Evolutionary conservation across 306 rosid genomes (phyloP).

Genomic region (Chamaecrista fasciculata): DNA sequence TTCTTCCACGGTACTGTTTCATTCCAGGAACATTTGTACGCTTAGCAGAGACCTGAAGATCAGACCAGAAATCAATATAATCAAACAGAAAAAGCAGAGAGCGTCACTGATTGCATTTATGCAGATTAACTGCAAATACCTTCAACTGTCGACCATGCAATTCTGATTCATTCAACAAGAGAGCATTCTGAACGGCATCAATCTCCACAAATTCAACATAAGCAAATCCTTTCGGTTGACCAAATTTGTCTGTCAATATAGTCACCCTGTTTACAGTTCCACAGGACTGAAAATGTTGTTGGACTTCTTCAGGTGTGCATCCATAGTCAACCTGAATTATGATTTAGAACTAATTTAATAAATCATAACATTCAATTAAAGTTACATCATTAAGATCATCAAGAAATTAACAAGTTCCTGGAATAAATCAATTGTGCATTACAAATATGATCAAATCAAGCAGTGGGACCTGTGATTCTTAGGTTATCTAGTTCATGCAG

Average conservation of each 20-base stretch:
- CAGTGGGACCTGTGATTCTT: slow-evolving; percentile 17
- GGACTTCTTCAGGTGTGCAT: slow-evolving; percentile 98
- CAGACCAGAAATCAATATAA: slow-evolving; percentile 30
- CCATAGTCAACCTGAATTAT: slow-evolving; percentile 87
- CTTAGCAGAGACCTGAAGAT: slow-evolving; percentile 88
- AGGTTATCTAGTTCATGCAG: slow-evolving; percentile 22
- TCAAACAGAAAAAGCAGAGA: slow-evolving; percentile 19
- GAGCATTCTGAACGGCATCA: slow-evolving; percentile 94
- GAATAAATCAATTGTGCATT: neutral
- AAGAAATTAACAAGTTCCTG: neutral
- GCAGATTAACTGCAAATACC: slow-evolving; percentile 42
- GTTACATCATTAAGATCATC: slow-evolving; percentile 6
- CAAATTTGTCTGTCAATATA: slow-evolving; percentile 97
- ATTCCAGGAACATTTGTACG: slow-evolving; percentile 92
- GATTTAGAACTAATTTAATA: slow-evolving; percentile 31
- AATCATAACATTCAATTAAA: slow-evolving; percentile 12
- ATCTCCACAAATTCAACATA: slow-evolving; percentile 96
- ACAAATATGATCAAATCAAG: neutral
- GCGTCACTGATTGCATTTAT: slow-evolving; percentile 17
- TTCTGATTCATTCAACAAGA: slow-evolving; percentile 88
- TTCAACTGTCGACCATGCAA: slow-evolving; percentile 97
- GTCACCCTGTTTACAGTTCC: slow-evolving; percentile 99
- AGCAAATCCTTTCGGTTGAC: slow-evolving; percentile 99
- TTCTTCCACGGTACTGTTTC: slow-evolving; percentile 88
- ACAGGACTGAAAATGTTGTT: slow-evolving; percentile 99